phyloP scores from a whole-genome alignment of 306 rosid species.

The Nissolia schottii region DNA sequence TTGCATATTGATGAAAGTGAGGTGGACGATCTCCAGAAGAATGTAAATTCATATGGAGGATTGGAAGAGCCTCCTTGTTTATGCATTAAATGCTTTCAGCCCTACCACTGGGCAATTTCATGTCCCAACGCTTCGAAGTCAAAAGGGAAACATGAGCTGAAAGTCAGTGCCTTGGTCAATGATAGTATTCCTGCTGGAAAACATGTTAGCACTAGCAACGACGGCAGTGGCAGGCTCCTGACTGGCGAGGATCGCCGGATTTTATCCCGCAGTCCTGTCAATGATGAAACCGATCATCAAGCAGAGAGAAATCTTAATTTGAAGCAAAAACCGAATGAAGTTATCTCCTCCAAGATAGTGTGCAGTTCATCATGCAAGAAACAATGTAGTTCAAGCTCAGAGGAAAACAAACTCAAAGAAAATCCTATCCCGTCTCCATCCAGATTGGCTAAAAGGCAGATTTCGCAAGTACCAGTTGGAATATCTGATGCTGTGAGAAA shows the following conservation, averaged over 20 bases:
- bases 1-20: conserved; percentile 39
- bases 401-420: conserved; percentile 40
- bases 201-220: conserved; percentile 23
- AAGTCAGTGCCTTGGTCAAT: conserved; percentile 21
- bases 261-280: conserved; percentile 19
- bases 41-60: conserved; percentile 32
- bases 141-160: conserved; percentile 28
- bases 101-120: conserved; percentile 63
- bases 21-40: conserved; percentile 50
- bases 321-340: conserved; percentile 33
- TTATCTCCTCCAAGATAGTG: conserved; percentile 10
- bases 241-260: conserved; percentile 20
- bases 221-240: conserved; percentile 28
- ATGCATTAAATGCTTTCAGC: conserved; percentile 60
- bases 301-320: conserved; percentile 24
- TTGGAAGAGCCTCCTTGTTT: conserved; percentile 33
- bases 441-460: conserved; percentile 29
- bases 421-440: conserved; percentile 26
- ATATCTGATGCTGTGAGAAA: conserved; percentile 52
- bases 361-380: conserved; percentile 34
- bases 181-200: conserved; percentile 21
- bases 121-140: conserved; percentile 48
- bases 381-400: conserved; percentile 27
- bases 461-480: conserved; percentile 40
- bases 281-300: conserved; percentile 24